Evolutionary conservation across 257 asterid species (phyloP), one percentile per base, ranked within the genome.

Genomic region (Ballota nigra): DNA sequence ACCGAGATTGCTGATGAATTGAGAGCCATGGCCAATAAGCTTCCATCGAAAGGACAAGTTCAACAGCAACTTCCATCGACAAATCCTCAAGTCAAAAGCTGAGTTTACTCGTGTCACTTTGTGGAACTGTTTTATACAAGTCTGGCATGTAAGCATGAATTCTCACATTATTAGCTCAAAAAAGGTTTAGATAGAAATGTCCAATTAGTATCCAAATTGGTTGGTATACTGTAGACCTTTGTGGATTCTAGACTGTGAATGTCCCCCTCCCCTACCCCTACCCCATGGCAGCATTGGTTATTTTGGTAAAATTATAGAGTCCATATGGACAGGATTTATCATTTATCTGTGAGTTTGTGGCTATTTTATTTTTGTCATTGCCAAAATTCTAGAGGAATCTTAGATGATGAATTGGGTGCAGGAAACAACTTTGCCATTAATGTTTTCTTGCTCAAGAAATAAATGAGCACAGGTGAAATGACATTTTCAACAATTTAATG

Each of bases 1-100:
- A 84, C 96, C 0, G 89, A 86, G 79, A 86, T 95, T 36, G 97
- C 96, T 4, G 80, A 87, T 12, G 96, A 85, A 61, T 78, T 95
- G 62, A 82, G 98, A 58, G 84, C 88, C 29, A 87, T 95, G 88
- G 90, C 96, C 4, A 78, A 87, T 6, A 90, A 92, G 82, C 71
- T 88, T 61, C 89, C 96, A 8, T 57, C 89, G 0, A 92, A 88
- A 73, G 89, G 87, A 63, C 96, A 86, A 74, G 75, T 62, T 45
- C 86, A 84, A 52, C 92, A 80, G 73, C 82, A 71, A 9, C 23
- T 41, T 58, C 55, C 83, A 24, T 76, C 83, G 1, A 67, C 80
- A 47, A 84, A 63, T 61, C 70, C 89, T 61, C 92, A 76, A 72
- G 74, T 75, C 53, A 89, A 84, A 80, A 78, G 81, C 79, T 88